A percentile compares a stretch with the other conserved stretches of the same genome.
phyloP scores from a whole-genome alignment of 371 early-diverging fungal species.

The Saksenaea vasiformis region DNA sequence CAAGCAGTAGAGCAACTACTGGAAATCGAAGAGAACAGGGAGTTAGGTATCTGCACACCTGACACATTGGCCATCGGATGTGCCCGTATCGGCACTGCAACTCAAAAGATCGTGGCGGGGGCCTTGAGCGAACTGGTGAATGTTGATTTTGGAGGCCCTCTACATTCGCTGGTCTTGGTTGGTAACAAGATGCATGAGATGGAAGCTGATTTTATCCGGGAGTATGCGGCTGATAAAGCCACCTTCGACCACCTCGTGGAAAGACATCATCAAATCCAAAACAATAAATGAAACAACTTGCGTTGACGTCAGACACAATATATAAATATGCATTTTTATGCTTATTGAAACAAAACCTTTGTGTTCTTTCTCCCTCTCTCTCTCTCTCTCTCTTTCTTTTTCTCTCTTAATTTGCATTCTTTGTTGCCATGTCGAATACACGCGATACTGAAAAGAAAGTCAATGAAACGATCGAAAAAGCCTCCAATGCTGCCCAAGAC shows the following conservation, averaged over 20 bases:
- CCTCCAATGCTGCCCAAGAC: constrained; percentile 33
- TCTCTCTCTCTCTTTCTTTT: neutral
- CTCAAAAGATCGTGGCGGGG: constrained; percentile 86
- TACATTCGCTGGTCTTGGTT: constrained; percentile 96
- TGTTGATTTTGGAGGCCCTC: constrained; percentile 93
- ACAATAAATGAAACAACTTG: constrained; percentile 1
- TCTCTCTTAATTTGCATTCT: neutral
- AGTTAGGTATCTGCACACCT: constrained; percentile 72
- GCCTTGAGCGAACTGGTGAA: constrained; percentile 81
- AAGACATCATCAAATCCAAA: constrained; percentile 46
- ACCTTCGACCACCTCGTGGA: constrained; percentile 72
- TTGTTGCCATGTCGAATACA: neutral
- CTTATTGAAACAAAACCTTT: neutral
- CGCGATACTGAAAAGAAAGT: constrained; percentile 17
- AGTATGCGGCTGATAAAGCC: constrained; percentile 71
- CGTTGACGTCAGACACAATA: neutral
- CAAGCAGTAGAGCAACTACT: constrained; percentile 92
- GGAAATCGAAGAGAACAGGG: constrained; percentile 83
- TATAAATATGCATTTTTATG: neutral
- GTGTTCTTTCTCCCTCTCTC: neutral
- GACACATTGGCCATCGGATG: constrained; percentile 92
- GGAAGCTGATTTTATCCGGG: constrained; percentile 89
- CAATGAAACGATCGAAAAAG: constrained; percentile 25
- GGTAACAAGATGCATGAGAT: constrained; percentile 91
- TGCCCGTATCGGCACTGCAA: constrained; percentile 88